Conservation (phyloP, 805 yeast species). For the Komagataella pastoris region DNA sequence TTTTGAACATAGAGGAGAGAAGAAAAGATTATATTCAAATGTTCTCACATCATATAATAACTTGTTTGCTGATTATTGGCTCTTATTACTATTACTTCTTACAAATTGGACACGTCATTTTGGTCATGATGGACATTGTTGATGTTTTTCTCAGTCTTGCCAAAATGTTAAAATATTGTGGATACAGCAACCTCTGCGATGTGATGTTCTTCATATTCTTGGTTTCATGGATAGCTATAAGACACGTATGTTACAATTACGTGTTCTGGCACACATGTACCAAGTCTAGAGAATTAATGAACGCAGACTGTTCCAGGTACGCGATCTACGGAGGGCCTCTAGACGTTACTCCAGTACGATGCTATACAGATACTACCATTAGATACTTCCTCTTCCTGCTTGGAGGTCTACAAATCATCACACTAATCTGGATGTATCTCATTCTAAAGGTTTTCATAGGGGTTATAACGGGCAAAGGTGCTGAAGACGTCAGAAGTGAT, state of each 20-base stretch:
- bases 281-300: slow-evolving; percentile 31
- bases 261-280: slow-evolving; percentile 45
- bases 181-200: slow-evolving; percentile 50
- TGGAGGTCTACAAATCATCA: slow-evolving; percentile 51
- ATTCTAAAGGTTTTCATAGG: slow-evolving; percentile 57
- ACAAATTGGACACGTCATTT: slow-evolving; percentile 65
- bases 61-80: slow-evolving; percentile 52
- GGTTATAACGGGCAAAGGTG: slow-evolving; percentile 60
- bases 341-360: slow-evolving; percentile 19
- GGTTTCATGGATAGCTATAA: slow-evolving; percentile 50
- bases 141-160: slow-evolving; percentile 65
- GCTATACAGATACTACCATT: slow-evolving; percentile 35
- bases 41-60: slow-evolving; percentile 82
- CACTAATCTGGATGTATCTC: slow-evolving; percentile 62
- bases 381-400: slow-evolving; percentile 40
- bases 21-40: slow-evolving; percentile 79
- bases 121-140: slow-evolving; percentile 72
- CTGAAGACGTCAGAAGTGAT: slow-evolving; percentile 83
- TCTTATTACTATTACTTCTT: slow-evolving; percentile 64
- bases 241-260: slow-evolving; percentile 67
- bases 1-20: slow-evolving; percentile 61
- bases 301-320: slow-evolving; percentile 23
- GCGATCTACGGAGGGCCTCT: slow-evolving; percentile 1
- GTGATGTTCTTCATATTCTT: slow-evolving; percentile 54
- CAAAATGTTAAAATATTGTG: slow-evolving; percentile 65